phyloP scores from a whole-genome alignment of 768 basidiomycete species.

The Rhodocollybia butyracea region DNA sequence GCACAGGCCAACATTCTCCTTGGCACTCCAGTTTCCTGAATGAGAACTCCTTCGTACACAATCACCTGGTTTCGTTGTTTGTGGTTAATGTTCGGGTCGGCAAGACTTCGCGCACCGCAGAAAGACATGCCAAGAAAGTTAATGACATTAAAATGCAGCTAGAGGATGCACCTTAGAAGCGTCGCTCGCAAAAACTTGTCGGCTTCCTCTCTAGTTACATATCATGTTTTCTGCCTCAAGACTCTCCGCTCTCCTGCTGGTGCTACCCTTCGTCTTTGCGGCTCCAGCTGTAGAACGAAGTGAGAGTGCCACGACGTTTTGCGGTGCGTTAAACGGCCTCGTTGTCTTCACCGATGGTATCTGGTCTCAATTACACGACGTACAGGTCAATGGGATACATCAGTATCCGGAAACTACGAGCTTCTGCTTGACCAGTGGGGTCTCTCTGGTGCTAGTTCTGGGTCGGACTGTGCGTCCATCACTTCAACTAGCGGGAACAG shows the following conservation, averaged over 20 bases:
- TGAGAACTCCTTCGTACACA: too few relatives aligned
- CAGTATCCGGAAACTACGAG: constrained; percentile 43
- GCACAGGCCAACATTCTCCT: too few relatives aligned
- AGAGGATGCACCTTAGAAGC: not conserved
- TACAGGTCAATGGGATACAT: constrained; percentile 50
- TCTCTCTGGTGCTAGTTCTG: constrained; percentile 24
- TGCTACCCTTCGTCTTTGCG: constrained; percentile 12
- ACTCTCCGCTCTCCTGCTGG: constrained; percentile 20
- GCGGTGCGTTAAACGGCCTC: not conserved
- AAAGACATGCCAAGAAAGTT: not conserved
- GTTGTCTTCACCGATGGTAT: not conserved
- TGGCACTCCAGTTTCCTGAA: too few relatives aligned
- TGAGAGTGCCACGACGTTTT: constrained; percentile 27
- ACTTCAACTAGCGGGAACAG: constrained; percentile 24
- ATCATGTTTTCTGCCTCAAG: constrained; percentile 17
- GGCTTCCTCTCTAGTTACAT: not conserved
- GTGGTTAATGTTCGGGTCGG: constrained; percentile 1
- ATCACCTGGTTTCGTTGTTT: too few relatives aligned
- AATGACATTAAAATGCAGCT: not conserved
- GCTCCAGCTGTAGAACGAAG: constrained; percentile 24
- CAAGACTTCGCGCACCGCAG: not conserved
- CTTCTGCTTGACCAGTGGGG: constrained; percentile 51
- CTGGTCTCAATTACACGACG: not conserved
- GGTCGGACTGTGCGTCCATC: constrained; percentile 38
- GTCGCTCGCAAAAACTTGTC: not conserved